Evolutionary conservation across 1,139 yeast genomes (phyloP).

Genomic region (Sugiyamaella sp.): DNA sequence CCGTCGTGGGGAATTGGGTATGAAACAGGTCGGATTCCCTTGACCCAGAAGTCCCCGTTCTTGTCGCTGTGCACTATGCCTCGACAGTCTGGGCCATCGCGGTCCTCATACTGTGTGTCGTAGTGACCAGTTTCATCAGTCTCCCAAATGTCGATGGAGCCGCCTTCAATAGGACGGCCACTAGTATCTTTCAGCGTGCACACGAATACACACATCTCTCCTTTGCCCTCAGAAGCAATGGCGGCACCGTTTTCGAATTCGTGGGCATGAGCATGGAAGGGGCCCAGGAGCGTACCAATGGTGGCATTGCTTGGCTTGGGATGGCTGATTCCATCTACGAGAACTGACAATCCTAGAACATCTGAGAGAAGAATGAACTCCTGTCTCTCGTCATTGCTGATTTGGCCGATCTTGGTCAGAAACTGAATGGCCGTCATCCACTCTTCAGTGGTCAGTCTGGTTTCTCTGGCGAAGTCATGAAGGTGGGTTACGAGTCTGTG

Average conservation of each 20-base stretch:
- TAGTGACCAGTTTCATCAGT: conserved; percentile 42
- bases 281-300: conserved; percentile 44
- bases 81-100: conserved; percentile 43
- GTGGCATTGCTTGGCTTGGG: conserved; percentile 44
- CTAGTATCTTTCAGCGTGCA: conserved; percentile 40
- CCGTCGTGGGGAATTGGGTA: conserved; percentile 50
- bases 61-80: conserved; percentile 42
- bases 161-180: conserved; percentile 38
- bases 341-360: conserved; percentile 42
- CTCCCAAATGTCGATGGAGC: conserved; percentile 30
- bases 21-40: conserved; percentile 44
- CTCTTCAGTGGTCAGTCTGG: conserved; percentile 43
- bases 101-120: conserved; percentile 46
- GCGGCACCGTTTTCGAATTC: conserved; percentile 39
- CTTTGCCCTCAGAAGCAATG: conserved; percentile 41
- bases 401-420: conserved; percentile 42
- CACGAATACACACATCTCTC: conserved; percentile 38
- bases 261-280: conserved; percentile 45
- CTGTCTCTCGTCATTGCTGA: conserved; percentile 42
- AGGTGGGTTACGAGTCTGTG: conserved; percentile 40
- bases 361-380: conserved; percentile 44
- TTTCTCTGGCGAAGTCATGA: conserved; percentile 45
- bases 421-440: conserved; percentile 43
- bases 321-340: conserved; percentile 43
- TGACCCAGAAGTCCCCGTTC: conserved; percentile 41